Percentiles rank a stretch among this genome's conserved stretches.
These are phyloP conservation scores for Lactarius trivialis DNA, from an alignment of 768 basidiomycete species.

Conservation along the genomic window DNA sequence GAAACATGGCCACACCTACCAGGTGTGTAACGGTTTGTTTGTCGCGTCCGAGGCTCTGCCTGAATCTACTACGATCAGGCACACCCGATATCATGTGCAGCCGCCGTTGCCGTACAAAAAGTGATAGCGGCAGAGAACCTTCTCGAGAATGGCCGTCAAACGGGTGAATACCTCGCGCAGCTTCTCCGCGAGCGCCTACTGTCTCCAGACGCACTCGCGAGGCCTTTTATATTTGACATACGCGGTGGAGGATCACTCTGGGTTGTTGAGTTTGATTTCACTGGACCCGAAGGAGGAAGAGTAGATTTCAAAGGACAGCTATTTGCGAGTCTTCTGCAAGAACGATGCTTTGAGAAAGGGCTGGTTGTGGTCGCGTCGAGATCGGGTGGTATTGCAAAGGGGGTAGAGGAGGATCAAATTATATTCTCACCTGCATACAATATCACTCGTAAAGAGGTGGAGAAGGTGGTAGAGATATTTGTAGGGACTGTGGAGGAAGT, in stretches of 20 bases:
- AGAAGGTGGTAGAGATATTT: constrained; percentile 61
- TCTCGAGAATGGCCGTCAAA: constrained; percentile 53
- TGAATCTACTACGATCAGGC: constrained; percentile 37
- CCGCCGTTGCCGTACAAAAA: constrained; percentile 76
- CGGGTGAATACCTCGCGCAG: constrained; percentile 51
- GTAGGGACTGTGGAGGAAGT: constrained; percentile 62
- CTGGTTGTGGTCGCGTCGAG: constrained; percentile 67
- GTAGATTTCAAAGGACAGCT: constrained; percentile 44
- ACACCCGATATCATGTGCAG: constrained; percentile 71
- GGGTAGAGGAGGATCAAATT: constrained; percentile 63
- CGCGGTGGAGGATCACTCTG: constrained; percentile 85
- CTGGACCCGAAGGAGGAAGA: constrained; percentile 34
- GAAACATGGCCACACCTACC: constrained; percentile 86
- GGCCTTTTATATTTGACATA: constrained; percentile 69
- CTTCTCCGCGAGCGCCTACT: constrained; percentile 51
- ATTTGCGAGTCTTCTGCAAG: constrained; percentile 69
- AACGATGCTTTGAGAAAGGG: constrained; percentile 57
- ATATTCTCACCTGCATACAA: constrained; percentile 81
- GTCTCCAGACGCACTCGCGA: constrained; percentile 48
- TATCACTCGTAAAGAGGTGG: constrained; percentile 61
- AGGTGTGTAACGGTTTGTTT: constrained; percentile 36
- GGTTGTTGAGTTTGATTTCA: constrained; percentile 77
- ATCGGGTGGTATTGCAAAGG: constrained; percentile 62
- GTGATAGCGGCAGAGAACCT: constrained; percentile 65
- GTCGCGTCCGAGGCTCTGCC: not conserved